phyloP scores from a whole-genome alignment of 306 rosid species.

The Pterocarpus macrocarpus region DNA sequence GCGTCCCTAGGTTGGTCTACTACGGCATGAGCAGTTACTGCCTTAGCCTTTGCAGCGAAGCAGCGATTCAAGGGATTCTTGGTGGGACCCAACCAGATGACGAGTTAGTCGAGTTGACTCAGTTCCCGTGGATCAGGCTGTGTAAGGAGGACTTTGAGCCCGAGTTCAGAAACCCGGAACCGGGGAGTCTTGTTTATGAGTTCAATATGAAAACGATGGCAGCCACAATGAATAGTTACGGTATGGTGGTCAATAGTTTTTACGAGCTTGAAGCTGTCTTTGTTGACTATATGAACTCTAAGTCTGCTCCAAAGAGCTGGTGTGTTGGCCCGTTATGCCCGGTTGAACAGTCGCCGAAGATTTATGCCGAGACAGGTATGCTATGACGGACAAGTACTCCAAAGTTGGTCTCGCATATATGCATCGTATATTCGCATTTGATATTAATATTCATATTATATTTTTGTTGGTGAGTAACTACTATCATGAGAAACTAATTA shows the following conservation, averaged over 20 bases:
- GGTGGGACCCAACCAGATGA: background rate
- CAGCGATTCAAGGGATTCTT: background rate
- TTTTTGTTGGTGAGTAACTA: too few relatives aligned
- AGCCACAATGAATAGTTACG: background rate
- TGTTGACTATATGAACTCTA: background rate
- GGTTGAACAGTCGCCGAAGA: background rate
- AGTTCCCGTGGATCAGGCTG: too few relatives aligned
- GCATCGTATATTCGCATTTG: too few relatives aligned
- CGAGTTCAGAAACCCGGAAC: background rate
- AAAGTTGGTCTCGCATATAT: too few relatives aligned
- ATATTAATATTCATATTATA: too few relatives aligned
- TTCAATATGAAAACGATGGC: background rate
- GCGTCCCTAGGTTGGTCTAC: background rate
- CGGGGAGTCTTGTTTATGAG: too few relatives aligned
- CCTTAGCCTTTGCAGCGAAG: background rate
- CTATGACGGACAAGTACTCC: too few relatives aligned
- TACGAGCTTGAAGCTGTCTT: constrained; percentile 35
- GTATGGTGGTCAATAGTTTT: constrained; percentile 17
- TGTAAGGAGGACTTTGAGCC: constrained; percentile 6
- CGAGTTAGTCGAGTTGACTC: background rate
- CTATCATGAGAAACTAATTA: too few relatives aligned
- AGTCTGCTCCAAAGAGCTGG: background rate
- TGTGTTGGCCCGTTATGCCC: constrained; percentile 34
- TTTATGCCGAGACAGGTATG: too few relatives aligned
- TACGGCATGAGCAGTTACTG: background rate